Evolutionary conservation across 2,329 filamentous ascomycete genomes (phyloP).

Genomic region (Monilinia laxa): DNA sequence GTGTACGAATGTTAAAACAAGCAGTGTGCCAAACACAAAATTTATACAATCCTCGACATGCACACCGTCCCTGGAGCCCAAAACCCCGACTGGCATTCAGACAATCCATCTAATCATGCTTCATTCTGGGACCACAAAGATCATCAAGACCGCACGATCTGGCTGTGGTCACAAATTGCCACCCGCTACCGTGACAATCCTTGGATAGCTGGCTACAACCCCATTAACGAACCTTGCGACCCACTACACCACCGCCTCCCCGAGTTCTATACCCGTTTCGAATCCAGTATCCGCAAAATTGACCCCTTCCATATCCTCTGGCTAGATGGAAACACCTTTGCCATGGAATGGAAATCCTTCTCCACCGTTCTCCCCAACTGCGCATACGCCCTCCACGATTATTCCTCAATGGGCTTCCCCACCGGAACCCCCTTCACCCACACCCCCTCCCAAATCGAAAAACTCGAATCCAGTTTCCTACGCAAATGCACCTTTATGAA

Average conservation of each 20-base stretch:
- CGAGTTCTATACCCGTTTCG: constrained; percentile 45
- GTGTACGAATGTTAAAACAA: background rate
- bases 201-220: constrained; percentile 39
- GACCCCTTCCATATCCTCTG: constrained; percentile 52
- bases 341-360: constrained; percentile 51
- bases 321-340: constrained; percentile 54
- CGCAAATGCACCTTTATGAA: constrained; percentile 49
- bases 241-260: constrained; percentile 42
- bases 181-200: constrained; percentile 46
- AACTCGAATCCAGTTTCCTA: constrained; percentile 44
- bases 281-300: constrained; percentile 44
- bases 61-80: constrained; percentile 49
- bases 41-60: constrained; percentile 49
- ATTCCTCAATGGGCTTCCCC: constrained; percentile 52
- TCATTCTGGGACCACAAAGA: constrained; percentile 50
- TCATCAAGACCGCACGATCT: constrained; percentile 47
- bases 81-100: constrained; percentile 51
- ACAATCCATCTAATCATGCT: constrained; percentile 43
- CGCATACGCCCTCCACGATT: constrained; percentile 56
- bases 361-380: constrained; percentile 47
- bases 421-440: constrained; percentile 45
- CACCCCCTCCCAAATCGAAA: constrained; percentile 45
- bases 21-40: constrained; percentile 43
- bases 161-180: constrained; percentile 47
- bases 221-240: constrained; percentile 42